Conservation (phyloP, 2,329 filamentous ascomycete species). For the Aspergillus tubingensis region DNA sequence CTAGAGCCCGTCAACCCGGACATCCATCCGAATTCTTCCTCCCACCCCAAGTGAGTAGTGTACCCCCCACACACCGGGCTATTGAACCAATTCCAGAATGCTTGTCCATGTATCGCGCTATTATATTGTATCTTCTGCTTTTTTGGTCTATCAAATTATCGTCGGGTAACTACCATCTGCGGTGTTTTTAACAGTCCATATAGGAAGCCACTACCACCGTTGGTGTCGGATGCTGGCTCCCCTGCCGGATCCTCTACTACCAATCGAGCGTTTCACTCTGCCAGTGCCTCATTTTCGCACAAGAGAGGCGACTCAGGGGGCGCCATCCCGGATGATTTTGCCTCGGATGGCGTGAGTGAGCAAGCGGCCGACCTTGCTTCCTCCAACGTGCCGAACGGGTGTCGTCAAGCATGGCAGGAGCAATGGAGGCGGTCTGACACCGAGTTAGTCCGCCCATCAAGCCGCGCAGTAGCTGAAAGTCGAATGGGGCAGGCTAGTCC, state of each 20-base stretch:
- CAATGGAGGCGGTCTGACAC: slow-evolving; percentile 12
- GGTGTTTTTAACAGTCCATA: slow-evolving; percentile 10
- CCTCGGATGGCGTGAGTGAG: slow-evolving; percentile 18
- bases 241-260: slow-evolving; percentile 17
- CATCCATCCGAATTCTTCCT: slow-evolving; percentile 4
- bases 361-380: slow-evolving; percentile 10
- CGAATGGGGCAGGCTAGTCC: slow-evolving; percentile 12
- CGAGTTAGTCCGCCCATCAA: slow-evolving; percentile 11
- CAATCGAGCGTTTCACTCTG: slow-evolving; percentile 21
- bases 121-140: not conserved
- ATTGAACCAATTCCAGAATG: no score
- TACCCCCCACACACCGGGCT: not conserved
- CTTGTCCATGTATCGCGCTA: no score
- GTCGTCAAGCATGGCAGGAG: slow-evolving; percentile 12
- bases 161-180: not conserved
- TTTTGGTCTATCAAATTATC: not conserved
- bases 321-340: slow-evolving; percentile 12
- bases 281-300: slow-evolving; percentile 18
- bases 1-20: not conserved
- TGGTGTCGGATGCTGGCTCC: slow-evolving; percentile 18
- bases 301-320: slow-evolving; percentile 19
- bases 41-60: slow-evolving; percentile 17
- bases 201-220: slow-evolving; percentile 15
- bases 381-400: slow-evolving; percentile 10
- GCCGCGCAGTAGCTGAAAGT: slow-evolving; percentile 15